Evolutionary conservation across 2,329 filamentous ascomycete genomes (phyloP).

Genomic region (Fusarium abutilonis): DNA sequence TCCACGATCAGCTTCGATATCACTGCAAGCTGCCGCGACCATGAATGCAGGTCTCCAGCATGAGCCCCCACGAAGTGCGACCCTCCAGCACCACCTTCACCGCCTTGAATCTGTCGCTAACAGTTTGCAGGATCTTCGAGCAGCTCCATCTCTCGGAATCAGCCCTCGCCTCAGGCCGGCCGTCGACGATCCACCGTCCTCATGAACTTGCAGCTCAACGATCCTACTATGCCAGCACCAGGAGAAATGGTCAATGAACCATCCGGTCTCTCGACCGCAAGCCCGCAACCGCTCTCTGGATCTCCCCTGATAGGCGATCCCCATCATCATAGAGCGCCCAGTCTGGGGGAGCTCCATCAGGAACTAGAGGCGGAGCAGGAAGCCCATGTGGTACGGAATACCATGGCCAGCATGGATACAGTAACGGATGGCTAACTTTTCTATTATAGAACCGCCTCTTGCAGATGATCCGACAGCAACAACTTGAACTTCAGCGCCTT

Average conservation of each 20-base stretch:
- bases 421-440: slow-evolving; percentile 19
- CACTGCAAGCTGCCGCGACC: slow-evolving; percentile 78
- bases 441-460: slow-evolving; percentile 73
- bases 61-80: slow-evolving; percentile 67
- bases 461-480: slow-evolving; percentile 79
- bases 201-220: slow-evolving; percentile 79
- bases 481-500: slow-evolving; percentile 73
- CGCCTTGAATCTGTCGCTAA: slow-evolving; percentile 7
- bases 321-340: slow-evolving; percentile 73
- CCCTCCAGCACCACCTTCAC: not conserved
- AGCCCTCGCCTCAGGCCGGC: slow-evolving; percentile 58
- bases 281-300: slow-evolving; percentile 58
- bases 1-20: slow-evolving; percentile 72
- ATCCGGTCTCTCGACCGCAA: slow-evolving; percentile 46
- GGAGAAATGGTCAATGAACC: slow-evolving; percentile 71
- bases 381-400: slow-evolving; percentile 71
- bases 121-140: slow-evolving; percentile 59
- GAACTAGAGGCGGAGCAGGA: slow-evolving; percentile 83
- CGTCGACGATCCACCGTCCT: slow-evolving; percentile 74
- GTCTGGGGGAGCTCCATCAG: slow-evolving; percentile 80
- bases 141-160: slow-evolving; percentile 59
- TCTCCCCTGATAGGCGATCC: slow-evolving; percentile 63
- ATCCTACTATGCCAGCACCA: slow-evolving; percentile 72
- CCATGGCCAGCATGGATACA: slow-evolving; percentile 17
- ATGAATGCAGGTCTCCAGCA: slow-evolving; percentile 80